Base-by-base conservation (phyloP, 805 yeast species). In the Teunomyces cretensis region DNA sequence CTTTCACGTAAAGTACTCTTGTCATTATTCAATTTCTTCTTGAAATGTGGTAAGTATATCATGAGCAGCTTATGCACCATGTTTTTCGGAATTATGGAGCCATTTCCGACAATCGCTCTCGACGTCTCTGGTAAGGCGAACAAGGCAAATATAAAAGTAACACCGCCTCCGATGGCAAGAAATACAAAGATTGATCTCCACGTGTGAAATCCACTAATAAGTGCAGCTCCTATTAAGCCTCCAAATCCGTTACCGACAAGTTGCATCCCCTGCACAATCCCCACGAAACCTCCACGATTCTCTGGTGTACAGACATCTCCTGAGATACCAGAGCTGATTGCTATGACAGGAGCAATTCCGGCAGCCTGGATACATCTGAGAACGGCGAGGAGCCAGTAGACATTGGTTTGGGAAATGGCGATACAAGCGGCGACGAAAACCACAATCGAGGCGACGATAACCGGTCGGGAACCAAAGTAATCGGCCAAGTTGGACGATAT, bases 141-240 rank as follows among this genome's bases (percentile, higher is more conserved):
- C 9, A 37, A 17, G 1, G 49, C 30, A 12, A 28, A n/a, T 0
- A 68, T 1, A 1, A 75, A 46, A 1, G 80, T 69, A 1, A 61
- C 50, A 2, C 84, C 84, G 22, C 84, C 78, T 5, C 85, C 80
- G 26, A 85, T 80, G 1, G 86, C 81, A 42, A 87, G 63, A 52
- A 89, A 86, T 79, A 88, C 80, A 55, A 86, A 86, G n/a, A 84
- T 78, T 0, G 90, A 79, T 53, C 92, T 72, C 96, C 97, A 90
- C 9, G 55, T 54, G 17, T 41, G 48, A 50, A 61, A 66, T 16
- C 58, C 55, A 31, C 52, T 36, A 14, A 55, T 46, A 6, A 68
- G 54, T n/a, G 80, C 72, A 4, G 79, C 72, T 68, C 88, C 60
- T 11, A 89, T 65, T n/a, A 90, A 64, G 0, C 95, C 88, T 5